Conservation (phyloP, 768 basidiomycete species). For the Saitozyma sp. region DNA sequence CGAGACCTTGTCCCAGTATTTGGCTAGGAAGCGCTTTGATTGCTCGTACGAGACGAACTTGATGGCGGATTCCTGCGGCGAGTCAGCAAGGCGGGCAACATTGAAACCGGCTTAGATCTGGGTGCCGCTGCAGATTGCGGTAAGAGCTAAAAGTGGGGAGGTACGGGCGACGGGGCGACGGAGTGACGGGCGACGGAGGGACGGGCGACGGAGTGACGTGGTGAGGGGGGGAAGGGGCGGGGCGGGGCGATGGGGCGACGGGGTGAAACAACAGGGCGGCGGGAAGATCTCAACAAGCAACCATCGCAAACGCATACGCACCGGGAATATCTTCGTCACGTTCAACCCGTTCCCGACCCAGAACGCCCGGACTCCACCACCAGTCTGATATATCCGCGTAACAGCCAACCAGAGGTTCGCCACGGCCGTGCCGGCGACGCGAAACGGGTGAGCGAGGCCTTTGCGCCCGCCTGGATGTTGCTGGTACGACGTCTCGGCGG, state of each 20-base stretch:
- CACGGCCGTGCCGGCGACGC: constrained; percentile 44
- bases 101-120: neutral
- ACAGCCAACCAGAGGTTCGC: constrained; percentile 68
- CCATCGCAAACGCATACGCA: constrained; percentile 23
- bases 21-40: constrained; percentile 90
- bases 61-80: constrained; percentile 79
- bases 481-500: constrained; percentile 39
- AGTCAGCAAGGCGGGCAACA: neutral
- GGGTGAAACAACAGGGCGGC: neutral
- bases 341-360: constrained; percentile 95
- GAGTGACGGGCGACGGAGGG: neutral
- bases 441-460: constrained; percentile 19
- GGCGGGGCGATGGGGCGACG: no score
- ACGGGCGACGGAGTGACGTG: neutral
- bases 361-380: constrained; percentile 77
- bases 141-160: no score
- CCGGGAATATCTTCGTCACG: constrained; percentile 89
- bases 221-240: neutral
- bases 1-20: constrained; percentile 85
- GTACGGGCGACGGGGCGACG: no score
- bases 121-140: neutral
- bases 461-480: constrained; percentile 59
- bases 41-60: constrained; percentile 96
- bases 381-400: constrained; percentile 79
- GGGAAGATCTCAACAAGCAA: neutral